These are phyloP conservation scores for Thermothelomyces thermophilus DNA, from an alignment of 2,329 filamentous ascomycete genomes.

Conservation along the genomic window DNA sequence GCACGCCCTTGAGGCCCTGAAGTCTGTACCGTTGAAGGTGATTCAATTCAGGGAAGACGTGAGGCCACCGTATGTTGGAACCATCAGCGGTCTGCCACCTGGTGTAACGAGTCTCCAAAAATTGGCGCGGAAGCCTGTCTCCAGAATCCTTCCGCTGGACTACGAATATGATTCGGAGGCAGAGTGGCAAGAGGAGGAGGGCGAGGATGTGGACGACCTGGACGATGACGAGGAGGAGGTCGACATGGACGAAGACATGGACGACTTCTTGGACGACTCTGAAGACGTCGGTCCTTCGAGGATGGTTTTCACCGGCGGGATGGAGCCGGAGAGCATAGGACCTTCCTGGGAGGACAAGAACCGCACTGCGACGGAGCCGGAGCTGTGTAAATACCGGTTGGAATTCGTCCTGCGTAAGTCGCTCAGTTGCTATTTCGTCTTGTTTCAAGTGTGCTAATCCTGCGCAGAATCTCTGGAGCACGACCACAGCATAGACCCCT, in stretches of 20 bases:
- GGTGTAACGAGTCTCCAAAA: slow-evolving; percentile 42
- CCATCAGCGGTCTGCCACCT: slow-evolving; percentile 55
- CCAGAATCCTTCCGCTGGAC: slow-evolving; percentile 55
- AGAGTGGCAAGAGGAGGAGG: slow-evolving; percentile 74
- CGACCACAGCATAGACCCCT: slow-evolving; percentile 67
- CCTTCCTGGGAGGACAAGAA: slow-evolving; percentile 70
- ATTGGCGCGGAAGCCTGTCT: slow-evolving; percentile 48
- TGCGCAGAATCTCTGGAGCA: slow-evolving; percentile 40
- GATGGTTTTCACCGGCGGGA: slow-evolving; percentile 58
- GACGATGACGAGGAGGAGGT: slow-evolving; percentile 63
- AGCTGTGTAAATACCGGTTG: slow-evolving; percentile 58
- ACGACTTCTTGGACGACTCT: slow-evolving; percentile 82
- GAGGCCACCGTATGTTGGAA: slow-evolving; percentile 65
- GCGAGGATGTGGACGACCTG: slow-evolving; percentile 61
- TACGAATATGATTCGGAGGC: slow-evolving; percentile 85
- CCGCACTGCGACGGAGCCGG: slow-evolving; percentile 41
- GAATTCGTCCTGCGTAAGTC: slow-evolving; percentile 65
- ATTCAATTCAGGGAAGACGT: slow-evolving; percentile 59
- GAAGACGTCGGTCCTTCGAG: slow-evolving; percentile 56
- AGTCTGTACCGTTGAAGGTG: slow-evolving; percentile 55
- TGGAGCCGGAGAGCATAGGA: slow-evolving; percentile 72
- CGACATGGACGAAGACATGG: slow-evolving; percentile 79
- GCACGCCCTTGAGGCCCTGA: slow-evolving; percentile 37
- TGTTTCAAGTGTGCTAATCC: slow-evolving; percentile 12
- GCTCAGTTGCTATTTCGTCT: background rate